These are phyloP conservation scores for Cenchrus fungigraminus DNA, from an alignment of 176 grass and related monocot genomes.

Conservation along the genomic window DNA sequence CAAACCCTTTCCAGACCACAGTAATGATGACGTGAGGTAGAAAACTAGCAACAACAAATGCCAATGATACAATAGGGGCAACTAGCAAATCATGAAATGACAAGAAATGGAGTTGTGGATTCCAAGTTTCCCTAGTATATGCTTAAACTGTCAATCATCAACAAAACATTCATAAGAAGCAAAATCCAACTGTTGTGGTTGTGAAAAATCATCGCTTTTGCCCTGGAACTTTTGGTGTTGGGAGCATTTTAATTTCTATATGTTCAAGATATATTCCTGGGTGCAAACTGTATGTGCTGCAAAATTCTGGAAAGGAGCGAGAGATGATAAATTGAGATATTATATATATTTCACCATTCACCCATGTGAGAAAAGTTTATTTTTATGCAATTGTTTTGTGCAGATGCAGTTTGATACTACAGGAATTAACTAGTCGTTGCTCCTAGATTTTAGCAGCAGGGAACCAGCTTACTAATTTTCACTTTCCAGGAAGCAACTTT, in stretches of 20 bases:
- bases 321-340: background rate
- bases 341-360: background rate
- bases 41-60: background rate
- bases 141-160: background rate
- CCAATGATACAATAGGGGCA: background rate
- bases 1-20: background rate
- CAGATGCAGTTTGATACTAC: conserved; percentile 2
- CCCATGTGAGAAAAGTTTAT: background rate
- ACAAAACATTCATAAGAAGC: background rate
- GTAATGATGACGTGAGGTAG: background rate
- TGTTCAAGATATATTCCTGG: background rate
- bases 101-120: conserved; percentile 1
- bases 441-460: background rate
- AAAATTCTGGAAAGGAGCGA: background rate
- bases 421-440: background rate
- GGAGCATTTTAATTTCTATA: background rate
- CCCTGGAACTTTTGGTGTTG: background rate
- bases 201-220: background rate
- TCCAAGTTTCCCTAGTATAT: background rate
- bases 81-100: background rate
- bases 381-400: conserved; percentile 15
- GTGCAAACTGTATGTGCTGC: background rate
- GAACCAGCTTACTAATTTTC: background rate
- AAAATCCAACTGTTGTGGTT: background rate
- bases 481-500: background rate